Conservation (phyloP, 176 grass and related monocot species). For the Olyra latifolia region DNA sequence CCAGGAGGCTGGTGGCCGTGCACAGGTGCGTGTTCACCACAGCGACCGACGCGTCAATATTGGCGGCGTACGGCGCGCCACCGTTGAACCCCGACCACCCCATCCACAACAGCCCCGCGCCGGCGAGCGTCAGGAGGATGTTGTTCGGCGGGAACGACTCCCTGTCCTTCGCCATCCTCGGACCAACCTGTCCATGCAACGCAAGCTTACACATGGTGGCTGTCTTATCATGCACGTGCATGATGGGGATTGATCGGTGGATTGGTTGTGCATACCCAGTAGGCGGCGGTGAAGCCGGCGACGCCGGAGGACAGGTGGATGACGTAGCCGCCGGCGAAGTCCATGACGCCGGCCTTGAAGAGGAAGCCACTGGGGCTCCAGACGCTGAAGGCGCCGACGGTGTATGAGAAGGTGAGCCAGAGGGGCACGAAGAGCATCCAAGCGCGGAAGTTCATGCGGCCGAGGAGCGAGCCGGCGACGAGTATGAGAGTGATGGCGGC, state of each 20-base stretch:
- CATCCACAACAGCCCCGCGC: slow-evolving; percentile 80
- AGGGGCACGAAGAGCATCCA: slow-evolving; percentile 87
- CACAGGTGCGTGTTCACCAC: slow-evolving; percentile 83
- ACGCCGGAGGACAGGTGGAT: slow-evolving; percentile 82
- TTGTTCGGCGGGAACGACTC: slow-evolving; percentile 83
- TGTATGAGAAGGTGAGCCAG: slow-evolving; percentile 90
- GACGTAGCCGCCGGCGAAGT: slow-evolving; percentile 75
- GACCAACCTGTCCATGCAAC: slow-evolving; percentile 44
- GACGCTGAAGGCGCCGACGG: slow-evolving; percentile 76
- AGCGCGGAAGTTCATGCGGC: slow-evolving; percentile 64
- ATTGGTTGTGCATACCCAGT: slow-evolving; percentile 41
- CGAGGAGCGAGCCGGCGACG: slow-evolving; percentile 70
- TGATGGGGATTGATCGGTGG: too few species aligned
- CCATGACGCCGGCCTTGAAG: slow-evolving; percentile 78
- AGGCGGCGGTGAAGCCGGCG: slow-evolving; percentile 67
- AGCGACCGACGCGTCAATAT: slow-evolving; percentile 59
- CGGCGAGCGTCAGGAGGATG: slow-evolving; percentile 61
- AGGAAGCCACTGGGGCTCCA: slow-evolving; percentile 84
- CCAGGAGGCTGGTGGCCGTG: slow-evolving; percentile 71
- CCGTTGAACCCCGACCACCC: slow-evolving; percentile 92
- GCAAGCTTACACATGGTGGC: neutral
- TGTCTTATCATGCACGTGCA: neutral
- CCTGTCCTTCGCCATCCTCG: slow-evolving; percentile 66
- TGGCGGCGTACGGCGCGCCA: slow-evolving; percentile 64
- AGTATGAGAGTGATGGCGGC: slow-evolving; percentile 87